Evolutionary conservation across 179 eudicot species (phyloP).

Genomic region (Beta lomatogona): DNA sequence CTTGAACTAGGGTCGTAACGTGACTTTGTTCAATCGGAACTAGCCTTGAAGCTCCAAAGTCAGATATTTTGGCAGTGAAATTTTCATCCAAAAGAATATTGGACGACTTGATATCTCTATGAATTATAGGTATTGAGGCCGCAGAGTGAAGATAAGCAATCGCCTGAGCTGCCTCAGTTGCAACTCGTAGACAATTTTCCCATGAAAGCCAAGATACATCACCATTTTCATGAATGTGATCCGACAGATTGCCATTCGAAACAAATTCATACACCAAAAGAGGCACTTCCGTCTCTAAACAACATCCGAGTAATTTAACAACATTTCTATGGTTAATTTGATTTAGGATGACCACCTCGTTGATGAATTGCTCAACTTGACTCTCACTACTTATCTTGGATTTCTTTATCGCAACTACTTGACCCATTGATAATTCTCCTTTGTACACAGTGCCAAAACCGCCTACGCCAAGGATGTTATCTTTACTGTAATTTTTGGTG

Average conservation of each 20-base stretch:
- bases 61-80: not conserved
- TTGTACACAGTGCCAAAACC: slow-evolving; percentile 35
- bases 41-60: slow-evolving; percentile 22
- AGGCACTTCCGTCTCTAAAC: slow-evolving; percentile 21
- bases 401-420: slow-evolving; percentile 30
- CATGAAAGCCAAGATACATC: slow-evolving; percentile 5
- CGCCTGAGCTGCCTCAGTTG: slow-evolving; percentile 19
- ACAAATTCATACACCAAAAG: slow-evolving; percentile 35
- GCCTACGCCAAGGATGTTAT: slow-evolving; percentile 27
- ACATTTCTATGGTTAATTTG: slow-evolving; percentile 37
- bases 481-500: not conserved
- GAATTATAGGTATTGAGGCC: slow-evolving; percentile 14
- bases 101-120: slow-evolving; percentile 19
- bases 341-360: slow-evolving; percentile 23
- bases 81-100: slow-evolving; percentile 17
- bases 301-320: slow-evolving; percentile 26
- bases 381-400: slow-evolving; percentile 25
- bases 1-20: slow-evolving; percentile 20
- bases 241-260: slow-evolving; percentile 17
- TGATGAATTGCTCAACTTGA: slow-evolving; percentile 38
- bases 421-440: slow-evolving; percentile 14
- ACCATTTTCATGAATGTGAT: slow-evolving; percentile 18
- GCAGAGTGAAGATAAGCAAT: slow-evolving; percentile 15
- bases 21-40: slow-evolving; percentile 19
- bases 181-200: slow-evolving; percentile 17